Percentiles rank a stretch among this genome's conserved stretches.
Conservation (phyloP, 345 rosid genomes). For the Schrenkiella parvula region DNA sequence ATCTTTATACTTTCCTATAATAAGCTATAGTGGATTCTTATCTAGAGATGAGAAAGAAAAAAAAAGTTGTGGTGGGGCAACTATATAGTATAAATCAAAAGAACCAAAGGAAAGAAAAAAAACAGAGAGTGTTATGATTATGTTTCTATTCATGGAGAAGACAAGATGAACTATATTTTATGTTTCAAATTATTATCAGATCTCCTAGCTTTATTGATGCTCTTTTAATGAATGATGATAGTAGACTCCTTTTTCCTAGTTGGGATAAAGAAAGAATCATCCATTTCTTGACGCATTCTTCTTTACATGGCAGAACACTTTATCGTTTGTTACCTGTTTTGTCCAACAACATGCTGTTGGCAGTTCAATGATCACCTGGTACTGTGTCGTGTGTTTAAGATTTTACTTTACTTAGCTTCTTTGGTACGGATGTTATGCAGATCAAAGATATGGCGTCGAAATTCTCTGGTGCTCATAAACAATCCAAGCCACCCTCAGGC, state of each 20-base stretch:
- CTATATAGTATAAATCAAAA: slow-evolving; percentile 24
- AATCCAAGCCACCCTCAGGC: slow-evolving; percentile 72
- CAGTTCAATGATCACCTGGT: slow-evolving; percentile 14
- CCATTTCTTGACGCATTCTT: slow-evolving; percentile 23
- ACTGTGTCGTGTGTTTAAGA: slow-evolving; percentile 11
- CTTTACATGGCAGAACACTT: slow-evolving; percentile 12
- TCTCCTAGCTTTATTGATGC: slow-evolving; percentile 29
- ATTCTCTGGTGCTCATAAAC: slow-evolving; percentile 66
- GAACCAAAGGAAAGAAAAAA: slow-evolving; percentile 22
- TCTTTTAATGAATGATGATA: slow-evolving; percentile 29
- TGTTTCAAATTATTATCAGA: slow-evolving; percentile 31
- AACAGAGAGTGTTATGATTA: slow-evolving; percentile 29
- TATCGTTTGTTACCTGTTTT: slow-evolving; percentile 18
- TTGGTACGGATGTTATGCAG: slow-evolving; percentile 42
- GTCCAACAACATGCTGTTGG: not conserved
- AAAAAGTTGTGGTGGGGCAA: slow-evolving; percentile 21
- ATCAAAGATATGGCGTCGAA: slow-evolving; percentile 92
- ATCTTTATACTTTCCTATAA: slow-evolving; percentile 19
- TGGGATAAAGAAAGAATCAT: slow-evolving; percentile 10
- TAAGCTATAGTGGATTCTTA: slow-evolving; percentile 27
- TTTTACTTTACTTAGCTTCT: not conserved
- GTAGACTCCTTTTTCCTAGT: slow-evolving; percentile 27
- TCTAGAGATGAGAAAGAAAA: not conserved
- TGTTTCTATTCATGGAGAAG: slow-evolving; percentile 35
- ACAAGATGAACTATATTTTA: slow-evolving; percentile 31